Conservation (phyloP, 805 yeast genomes). For the Lipomyces chichibuensis region DNA sequence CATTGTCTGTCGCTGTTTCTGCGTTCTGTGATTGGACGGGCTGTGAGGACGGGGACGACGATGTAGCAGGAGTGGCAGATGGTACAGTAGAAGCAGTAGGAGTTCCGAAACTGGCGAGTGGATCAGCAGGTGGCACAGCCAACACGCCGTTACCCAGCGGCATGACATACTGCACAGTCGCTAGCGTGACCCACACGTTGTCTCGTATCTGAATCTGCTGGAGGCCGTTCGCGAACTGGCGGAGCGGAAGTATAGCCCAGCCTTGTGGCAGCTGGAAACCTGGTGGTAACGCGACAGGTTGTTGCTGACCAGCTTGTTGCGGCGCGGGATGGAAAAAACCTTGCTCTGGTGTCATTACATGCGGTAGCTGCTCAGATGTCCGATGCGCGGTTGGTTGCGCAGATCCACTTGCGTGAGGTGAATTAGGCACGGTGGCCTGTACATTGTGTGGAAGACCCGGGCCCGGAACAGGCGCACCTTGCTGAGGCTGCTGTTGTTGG, state of each 20-base stretch:
- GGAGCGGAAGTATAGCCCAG: slow-evolving; percentile 39
- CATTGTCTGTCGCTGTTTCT: not conserved
- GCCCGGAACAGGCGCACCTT: not conserved
- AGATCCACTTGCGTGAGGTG: slow-evolving; percentile 3
- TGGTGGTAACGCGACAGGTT: slow-evolving; percentile 25
- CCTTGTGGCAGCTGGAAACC: slow-evolving; percentile 33
- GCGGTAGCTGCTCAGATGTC: not conserved
- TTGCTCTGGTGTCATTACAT: not conserved
- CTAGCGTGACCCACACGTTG: slow-evolving; percentile 33
- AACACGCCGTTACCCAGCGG: slow-evolving; percentile 26
- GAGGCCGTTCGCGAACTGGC: slow-evolving; percentile 31
- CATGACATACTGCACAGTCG: slow-evolving; percentile 32
- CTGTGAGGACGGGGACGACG: not conserved
- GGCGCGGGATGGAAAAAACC: not conserved
- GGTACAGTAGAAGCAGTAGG: slow-evolving; percentile 1
- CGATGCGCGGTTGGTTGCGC: not conserved
- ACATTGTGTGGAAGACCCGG: not conserved
- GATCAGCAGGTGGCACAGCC: slow-evolving; percentile 27
- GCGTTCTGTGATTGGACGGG: not conserved
- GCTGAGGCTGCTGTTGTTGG: slow-evolving; percentile 15
- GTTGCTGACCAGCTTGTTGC: not conserved
- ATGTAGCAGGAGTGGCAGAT: not conserved
- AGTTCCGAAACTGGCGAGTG: slow-evolving; percentile 13
- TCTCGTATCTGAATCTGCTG: slow-evolving; percentile 34
- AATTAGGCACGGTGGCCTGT: not conserved